Conservation (phyloP, 2,329 filamentous ascomycete species). For the Xylariaceae sp. region DNA sequence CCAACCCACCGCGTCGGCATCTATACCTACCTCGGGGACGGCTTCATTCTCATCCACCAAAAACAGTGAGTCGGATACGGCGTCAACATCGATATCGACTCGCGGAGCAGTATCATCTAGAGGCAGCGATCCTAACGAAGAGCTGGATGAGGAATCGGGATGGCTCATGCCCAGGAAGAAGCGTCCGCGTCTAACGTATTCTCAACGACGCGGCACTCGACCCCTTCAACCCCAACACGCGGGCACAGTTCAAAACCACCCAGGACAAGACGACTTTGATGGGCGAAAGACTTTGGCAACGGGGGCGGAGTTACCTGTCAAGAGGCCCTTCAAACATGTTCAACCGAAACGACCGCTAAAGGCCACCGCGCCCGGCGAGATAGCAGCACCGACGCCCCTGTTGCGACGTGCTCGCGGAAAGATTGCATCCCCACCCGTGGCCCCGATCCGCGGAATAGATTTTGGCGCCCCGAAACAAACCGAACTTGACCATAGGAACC, state of each 20-base stretch:
- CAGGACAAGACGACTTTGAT: background rate
- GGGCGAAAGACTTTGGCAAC: constrained; percentile 1
- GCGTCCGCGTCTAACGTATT: constrained; percentile 30
- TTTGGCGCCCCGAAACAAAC: background rate
- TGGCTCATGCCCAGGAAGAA: constrained; percentile 30
- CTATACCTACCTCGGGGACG: constrained; percentile 1
- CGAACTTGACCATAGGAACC: constrained; percentile 5
- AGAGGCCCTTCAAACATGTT: constrained; percentile 17
- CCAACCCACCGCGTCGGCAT: background rate
- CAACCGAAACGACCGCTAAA: constrained; percentile 12
- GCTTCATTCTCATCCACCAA: background rate
- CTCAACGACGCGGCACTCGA: constrained; percentile 21
- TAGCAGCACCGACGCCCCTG: constrained; percentile 28
- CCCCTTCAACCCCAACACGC: background rate
- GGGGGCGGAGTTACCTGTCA: constrained; percentile 8
- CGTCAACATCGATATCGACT: too few relatives aligned
- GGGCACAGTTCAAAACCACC: background rate
- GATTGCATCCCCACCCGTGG: constrained; percentile 21
- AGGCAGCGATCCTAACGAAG: background rate
- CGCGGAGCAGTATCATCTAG: too few relatives aligned
- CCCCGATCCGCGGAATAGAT: constrained; percentile 1
- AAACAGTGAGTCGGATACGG: background rate
- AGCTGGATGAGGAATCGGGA: constrained; percentile 11
- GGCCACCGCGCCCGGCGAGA: constrained; percentile 20
- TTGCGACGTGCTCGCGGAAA: constrained; percentile 29